A percentile compares a stretch with the other conserved stretches of the same genome.
Conservation (phyloP, 306 rosid species). For the Dryas octopetala region DNA sequence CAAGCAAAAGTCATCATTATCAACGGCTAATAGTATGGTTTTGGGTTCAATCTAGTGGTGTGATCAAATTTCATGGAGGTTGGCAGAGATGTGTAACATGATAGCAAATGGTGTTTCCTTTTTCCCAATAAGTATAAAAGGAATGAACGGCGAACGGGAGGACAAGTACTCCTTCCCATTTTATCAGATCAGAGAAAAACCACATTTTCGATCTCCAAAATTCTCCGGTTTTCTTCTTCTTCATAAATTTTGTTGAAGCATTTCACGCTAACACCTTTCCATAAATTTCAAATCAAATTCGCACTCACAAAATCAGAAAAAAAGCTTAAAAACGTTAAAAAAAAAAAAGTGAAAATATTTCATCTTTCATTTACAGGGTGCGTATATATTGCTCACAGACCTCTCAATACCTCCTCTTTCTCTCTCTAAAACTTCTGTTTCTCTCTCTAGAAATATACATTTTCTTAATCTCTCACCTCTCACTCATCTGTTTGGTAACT, state of each 20-base stretch:
- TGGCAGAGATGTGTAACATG: too few species aligned
- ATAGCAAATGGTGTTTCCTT: too few species aligned
- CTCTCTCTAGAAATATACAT: conserved; percentile 34
- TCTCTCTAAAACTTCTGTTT: conserved; percentile 35
- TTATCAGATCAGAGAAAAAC: background rate
- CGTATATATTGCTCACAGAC: conserved; percentile 61
- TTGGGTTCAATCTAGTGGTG: background rate
- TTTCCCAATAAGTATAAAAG: conserved; percentile 2
- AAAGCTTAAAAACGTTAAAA: background rate
- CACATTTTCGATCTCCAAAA: background rate
- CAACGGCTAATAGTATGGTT: background rate
- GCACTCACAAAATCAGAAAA: background rate
- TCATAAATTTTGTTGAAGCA: background rate
- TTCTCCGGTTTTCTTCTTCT: background rate
- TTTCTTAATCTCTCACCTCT: conserved; percentile 19
- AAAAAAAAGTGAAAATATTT: conserved; percentile 30
- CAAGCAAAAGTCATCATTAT: background rate
- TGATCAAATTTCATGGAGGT: background rate
- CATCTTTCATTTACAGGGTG: conserved; percentile 45
- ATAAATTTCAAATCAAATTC: conserved; percentile 9
- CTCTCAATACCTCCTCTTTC: conserved; percentile 42
- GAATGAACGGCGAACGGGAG: conserved; percentile 15
- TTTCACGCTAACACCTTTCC: background rate
- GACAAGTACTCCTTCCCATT: conserved; percentile 18
- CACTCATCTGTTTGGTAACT: conserved; percentile 56